Evolutionary conservation across 805 yeast species (phyloP).

Genomic region (Kluyveromyces siamensis): DNA sequence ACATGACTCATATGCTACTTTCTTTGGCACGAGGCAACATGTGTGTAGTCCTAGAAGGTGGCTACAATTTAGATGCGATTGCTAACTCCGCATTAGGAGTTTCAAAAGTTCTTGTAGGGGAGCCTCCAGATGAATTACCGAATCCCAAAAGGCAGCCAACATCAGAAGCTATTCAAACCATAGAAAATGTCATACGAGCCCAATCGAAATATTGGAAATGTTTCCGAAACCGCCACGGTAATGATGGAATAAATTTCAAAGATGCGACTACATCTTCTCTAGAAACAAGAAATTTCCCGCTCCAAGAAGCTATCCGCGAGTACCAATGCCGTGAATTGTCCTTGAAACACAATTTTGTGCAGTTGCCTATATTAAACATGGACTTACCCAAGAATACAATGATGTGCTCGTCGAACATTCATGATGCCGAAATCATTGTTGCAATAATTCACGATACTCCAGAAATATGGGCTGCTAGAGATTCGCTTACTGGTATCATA

Average conservation of each 20-base stretch:
- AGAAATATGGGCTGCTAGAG: slow-evolving; percentile 80
- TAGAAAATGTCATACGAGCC: slow-evolving; percentile 67
- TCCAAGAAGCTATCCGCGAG: slow-evolving; percentile 69
- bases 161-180: slow-evolving; percentile 65
- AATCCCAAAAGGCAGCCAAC: slow-evolving; percentile 47
- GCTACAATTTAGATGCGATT: slow-evolving; percentile 86
- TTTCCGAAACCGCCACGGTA: slow-evolving; percentile 56
- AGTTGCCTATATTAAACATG: slow-evolving; percentile 51
- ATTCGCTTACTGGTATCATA: slow-evolving; percentile 70
- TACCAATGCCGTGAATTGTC: slow-evolving; percentile 55
- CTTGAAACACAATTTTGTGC: slow-evolving; percentile 48
- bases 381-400: slow-evolving; percentile 28
- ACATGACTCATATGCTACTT: slow-evolving; percentile 88
- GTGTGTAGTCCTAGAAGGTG: slow-evolving; percentile 91
- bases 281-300: slow-evolving; percentile 35
- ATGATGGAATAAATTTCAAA: slow-evolving; percentile 31
- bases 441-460: slow-evolving; percentile 85
- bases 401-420: slow-evolving; percentile 58
- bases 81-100: slow-evolving; percentile 87
- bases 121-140: slow-evolving; percentile 79
- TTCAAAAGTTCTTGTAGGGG: slow-evolving; percentile 84
- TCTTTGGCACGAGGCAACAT: slow-evolving; percentile 81
- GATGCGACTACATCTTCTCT: slow-evolving; percentile 25
- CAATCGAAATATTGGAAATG: slow-evolving; percentile 88
- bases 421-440: slow-evolving; percentile 53